Percentiles rank a stretch among this genome's conserved stretches.
Conservation (phyloP, 148 eudicot genomes). For the Cornus florida region DNA sequence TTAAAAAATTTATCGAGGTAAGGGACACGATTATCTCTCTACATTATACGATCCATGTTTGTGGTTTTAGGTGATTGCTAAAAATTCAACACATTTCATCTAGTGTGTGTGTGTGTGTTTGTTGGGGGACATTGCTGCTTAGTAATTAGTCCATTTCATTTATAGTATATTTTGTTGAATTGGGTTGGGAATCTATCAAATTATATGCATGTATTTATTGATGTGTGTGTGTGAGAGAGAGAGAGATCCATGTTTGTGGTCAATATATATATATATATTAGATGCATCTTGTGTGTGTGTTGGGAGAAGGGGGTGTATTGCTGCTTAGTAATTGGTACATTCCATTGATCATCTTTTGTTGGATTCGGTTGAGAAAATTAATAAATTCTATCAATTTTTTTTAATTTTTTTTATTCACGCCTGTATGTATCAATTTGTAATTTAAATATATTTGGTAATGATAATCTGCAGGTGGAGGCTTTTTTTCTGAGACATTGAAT, state of each 20-base stretch:
- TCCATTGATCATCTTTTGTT: not conserved
- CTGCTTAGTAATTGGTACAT: not conserved
- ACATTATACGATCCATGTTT: not conserved
- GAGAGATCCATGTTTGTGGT: too few relatives aligned
- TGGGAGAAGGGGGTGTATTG: too few relatives aligned
- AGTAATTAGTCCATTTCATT: too few relatives aligned
- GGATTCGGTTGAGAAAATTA: not conserved
- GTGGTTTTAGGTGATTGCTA: not conserved
- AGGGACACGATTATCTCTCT: not conserved
- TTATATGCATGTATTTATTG: too few relatives aligned
- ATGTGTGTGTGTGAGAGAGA: too few relatives aligned
- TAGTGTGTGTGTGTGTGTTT: not conserved
- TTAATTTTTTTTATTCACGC: not conserved
- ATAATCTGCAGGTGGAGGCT: constrained; percentile 12
- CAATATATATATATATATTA: too few relatives aligned
- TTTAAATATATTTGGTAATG: not conserved
- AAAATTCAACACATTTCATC: not conserved
- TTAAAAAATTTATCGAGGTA: constrained; percentile 8
- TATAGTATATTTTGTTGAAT: not conserved
- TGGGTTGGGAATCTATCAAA: not conserved
- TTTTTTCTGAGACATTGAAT: not conserved
- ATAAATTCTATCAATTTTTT: not conserved
- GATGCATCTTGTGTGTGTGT: too few relatives aligned
- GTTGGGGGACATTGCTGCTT: not conserved
- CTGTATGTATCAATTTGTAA: not conserved